Percentiles rank a stretch among this genome's conserved stretches.
These are phyloP conservation scores for Euphorbia lathyris DNA, from an alignment of 345 rosid species.

Conservation along the genomic window DNA sequence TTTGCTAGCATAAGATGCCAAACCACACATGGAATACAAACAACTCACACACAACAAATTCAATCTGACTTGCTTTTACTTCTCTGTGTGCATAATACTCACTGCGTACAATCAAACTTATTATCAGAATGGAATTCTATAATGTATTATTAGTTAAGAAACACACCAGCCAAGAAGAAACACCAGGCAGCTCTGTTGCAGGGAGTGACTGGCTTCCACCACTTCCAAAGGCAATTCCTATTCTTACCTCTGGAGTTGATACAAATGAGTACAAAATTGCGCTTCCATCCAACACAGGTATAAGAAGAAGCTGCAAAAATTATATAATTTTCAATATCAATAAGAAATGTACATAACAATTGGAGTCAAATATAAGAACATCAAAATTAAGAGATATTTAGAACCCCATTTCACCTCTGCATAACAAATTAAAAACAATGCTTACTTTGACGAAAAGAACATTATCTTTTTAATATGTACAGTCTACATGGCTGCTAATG, in stretches of 20 bases:
- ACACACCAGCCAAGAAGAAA: slow-evolving; percentile 96
- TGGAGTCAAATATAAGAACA: background rate
- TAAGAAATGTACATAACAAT: slow-evolving; percentile 1
- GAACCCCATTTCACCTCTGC: background rate
- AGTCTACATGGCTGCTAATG: background rate
- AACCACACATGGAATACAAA: too few species aligned
- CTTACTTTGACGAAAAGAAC: background rate
- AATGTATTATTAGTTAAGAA: slow-evolving; percentile 7
- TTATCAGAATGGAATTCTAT: slow-evolving; percentile 9
- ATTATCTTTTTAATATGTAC: background rate
- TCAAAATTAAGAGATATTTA: slow-evolving; percentile 7
- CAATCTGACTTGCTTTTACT: too few species aligned
- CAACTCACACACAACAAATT: too few species aligned
- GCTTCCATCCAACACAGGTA: slow-evolving; percentile 78
- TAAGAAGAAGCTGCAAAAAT: slow-evolving; percentile 70
- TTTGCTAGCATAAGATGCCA: too few species aligned
- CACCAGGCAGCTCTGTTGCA: slow-evolving; percentile 92
- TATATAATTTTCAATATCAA: slow-evolving; percentile 12
- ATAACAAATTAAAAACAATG: background rate
- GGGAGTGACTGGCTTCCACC: slow-evolving; percentile 96
- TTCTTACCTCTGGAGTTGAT: slow-evolving; percentile 75
- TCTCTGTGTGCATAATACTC: too few species aligned
- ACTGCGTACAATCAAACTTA: background rate
- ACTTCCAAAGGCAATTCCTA: slow-evolving; percentile 94
- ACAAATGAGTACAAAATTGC: slow-evolving; percentile 84